Evolutionary conservation across 2,329 filamentous ascomycete genomes (phyloP).

Genomic region (Chrysosporium keratinophilum): DNA sequence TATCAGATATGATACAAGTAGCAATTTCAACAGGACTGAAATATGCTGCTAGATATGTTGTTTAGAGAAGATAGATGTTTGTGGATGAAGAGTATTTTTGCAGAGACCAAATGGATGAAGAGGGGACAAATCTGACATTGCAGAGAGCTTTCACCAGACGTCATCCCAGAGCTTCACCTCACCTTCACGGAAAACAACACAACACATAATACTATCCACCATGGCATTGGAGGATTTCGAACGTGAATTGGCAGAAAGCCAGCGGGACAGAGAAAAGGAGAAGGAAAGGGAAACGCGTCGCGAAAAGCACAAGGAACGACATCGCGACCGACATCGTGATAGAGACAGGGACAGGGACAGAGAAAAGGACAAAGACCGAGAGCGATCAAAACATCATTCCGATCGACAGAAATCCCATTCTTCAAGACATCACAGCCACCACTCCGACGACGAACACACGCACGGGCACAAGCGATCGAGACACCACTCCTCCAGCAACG

Average conservation of each 20-base stretch:
- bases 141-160: neutral
- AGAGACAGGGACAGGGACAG: slow-evolving; percentile 29
- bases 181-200: neutral
- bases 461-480: slow-evolving; percentile 57
- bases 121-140: neutral
- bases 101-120: neutral
- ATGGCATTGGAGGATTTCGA: slow-evolving; percentile 67
- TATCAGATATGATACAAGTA: neutral
- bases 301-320: slow-evolving; percentile 27
- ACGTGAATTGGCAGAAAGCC: slow-evolving; percentile 54
- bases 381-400: slow-evolving; percentile 20
- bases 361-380: slow-evolving; percentile 25
- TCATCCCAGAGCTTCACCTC: neutral
- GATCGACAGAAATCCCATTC: slow-evolving; percentile 40
- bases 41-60: neutral
- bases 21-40: neutral
- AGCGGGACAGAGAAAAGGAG: slow-evolving; percentile 28
- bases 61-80: neutral
- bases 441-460: slow-evolving; percentile 40
- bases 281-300: slow-evolving; percentile 27
- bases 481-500: slow-evolving; percentile 43
- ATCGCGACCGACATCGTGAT: slow-evolving; percentile 21
- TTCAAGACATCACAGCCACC: slow-evolving; percentile 30
- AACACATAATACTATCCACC: neutral
- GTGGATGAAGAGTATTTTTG: neutral